These are phyloP conservation scores for Protomyces pachydermus DNA, from an alignment of 1,139 yeast genomes.

Conservation along the genomic window DNA sequence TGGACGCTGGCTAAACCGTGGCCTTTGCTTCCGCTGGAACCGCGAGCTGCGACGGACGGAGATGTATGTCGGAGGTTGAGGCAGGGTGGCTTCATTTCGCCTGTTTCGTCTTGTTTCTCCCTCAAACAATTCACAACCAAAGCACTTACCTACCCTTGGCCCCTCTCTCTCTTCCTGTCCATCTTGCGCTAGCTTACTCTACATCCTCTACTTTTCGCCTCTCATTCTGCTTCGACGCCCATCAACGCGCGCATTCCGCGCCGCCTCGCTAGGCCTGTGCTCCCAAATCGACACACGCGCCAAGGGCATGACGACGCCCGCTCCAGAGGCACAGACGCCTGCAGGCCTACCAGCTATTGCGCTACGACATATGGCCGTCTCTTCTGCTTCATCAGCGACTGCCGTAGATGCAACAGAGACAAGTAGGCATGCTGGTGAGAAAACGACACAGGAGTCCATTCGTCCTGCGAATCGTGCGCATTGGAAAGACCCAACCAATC, in stretches of 20 bases:
- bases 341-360: background rate
- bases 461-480: background rate
- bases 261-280: background rate
- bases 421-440: background rate
- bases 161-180: too few relatives aligned
- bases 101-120: too few relatives aligned
- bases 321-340: background rate
- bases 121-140: too few relatives aligned
- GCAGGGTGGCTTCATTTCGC: too few relatives aligned
- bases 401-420: background rate
- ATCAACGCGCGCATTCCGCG: background rate
- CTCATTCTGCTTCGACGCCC: background rate
- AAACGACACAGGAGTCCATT: background rate
- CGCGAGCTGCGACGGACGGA: conserved; percentile 11
- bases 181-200: too few relatives aligned
- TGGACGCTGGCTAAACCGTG: conserved; percentile 6
- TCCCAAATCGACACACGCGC: background rate
- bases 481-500: background rate
- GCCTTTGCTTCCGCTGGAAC: conserved; percentile 22
- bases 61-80: conserved; percentile 4
- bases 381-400: background rate
- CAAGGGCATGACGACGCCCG: background rate
- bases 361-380: background rate
- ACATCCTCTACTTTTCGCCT: too few relatives aligned
- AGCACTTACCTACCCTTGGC: too few relatives aligned